Conservation (phyloP, 768 basidiomycete genomes). For the Trametes punicea region DNA sequence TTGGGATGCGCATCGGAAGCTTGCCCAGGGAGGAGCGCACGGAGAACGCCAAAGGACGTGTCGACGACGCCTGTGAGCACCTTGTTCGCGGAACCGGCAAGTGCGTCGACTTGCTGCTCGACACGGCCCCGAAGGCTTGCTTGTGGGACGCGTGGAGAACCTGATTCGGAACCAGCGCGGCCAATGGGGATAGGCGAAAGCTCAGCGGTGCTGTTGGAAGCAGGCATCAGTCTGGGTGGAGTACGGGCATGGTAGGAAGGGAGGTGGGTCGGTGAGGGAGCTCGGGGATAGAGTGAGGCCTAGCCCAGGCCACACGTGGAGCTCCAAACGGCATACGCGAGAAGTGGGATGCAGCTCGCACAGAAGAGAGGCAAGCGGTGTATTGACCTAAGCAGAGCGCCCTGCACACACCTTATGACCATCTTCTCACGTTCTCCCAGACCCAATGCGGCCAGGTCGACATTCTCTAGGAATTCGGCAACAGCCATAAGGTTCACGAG, state of each 20-base stretch:
- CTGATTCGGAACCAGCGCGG: constrained; percentile 46
- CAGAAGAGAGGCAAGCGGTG: constrained; percentile 1
- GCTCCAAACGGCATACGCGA: neutral
- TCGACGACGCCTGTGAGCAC: constrained; percentile 84
- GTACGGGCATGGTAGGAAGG: neutral
- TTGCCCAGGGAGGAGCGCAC: constrained; percentile 62
- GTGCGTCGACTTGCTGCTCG: constrained; percentile 74
- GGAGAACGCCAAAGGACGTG: constrained; percentile 82
- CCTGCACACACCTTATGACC: constrained; percentile 50
- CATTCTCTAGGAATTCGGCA: constrained; percentile 93
- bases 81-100: constrained; percentile 79
- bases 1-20: constrained; percentile 24
- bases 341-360: neutral
- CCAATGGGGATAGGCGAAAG: constrained; percentile 77
- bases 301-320: neutral
- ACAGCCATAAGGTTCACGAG: constrained; percentile 94
- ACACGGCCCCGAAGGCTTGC: constrained; percentile 70
- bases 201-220: constrained; percentile 58
- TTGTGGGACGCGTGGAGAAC: constrained; percentile 41
- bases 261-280: constrained; percentile 1
- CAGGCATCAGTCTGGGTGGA: neutral
- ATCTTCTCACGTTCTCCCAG: constrained; percentile 57
- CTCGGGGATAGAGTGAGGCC: neutral
- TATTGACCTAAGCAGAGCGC: neutral
- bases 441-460: constrained; percentile 73